A percentile compares a stretch with the other conserved stretches of the same genome.
Evolutionary conservation across 2,329 filamentous ascomycete species (phyloP).

Genomic region (Apiospora saccharicola): DNA sequence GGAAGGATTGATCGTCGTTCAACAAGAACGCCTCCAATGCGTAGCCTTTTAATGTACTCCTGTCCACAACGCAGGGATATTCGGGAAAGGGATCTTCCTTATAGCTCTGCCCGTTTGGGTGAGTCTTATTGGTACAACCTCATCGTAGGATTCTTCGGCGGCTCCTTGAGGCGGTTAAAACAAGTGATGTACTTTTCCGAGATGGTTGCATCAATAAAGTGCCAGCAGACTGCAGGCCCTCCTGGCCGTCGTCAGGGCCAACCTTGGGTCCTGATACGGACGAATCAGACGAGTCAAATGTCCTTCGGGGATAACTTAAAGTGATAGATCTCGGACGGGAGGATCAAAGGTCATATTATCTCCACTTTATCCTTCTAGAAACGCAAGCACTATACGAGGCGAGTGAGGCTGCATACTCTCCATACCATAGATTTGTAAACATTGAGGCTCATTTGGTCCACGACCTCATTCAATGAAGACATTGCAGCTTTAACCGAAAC

Average conservation of each 20-base stretch:
- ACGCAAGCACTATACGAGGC: neutral
- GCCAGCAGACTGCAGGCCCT: neutral
- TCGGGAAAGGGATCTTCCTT: neutral
- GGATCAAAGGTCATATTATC: slow-evolving; percentile 3
- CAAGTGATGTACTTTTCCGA: neutral
- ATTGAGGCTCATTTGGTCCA: neutral
- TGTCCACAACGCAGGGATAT: neutral
- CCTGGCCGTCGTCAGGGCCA: neutral
- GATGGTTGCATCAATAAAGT: slow-evolving; percentile 1
- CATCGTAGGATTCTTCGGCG: slow-evolving; percentile 1
- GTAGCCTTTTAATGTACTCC: neutral
- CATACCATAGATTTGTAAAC: neutral
- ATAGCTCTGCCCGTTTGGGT: neutral
- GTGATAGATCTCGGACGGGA: slow-evolving; percentile 19
- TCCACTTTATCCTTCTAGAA: slow-evolving; percentile 17
- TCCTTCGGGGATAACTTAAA: slow-evolving; percentile 3
- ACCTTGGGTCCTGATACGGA: neutral
- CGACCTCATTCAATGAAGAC: neutral
- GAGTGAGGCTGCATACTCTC: neutral
- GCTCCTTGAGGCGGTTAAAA: neutral
- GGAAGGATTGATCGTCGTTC: neutral
- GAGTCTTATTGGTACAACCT: slow-evolving; percentile 4
- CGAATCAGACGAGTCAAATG: slow-evolving; percentile 3
- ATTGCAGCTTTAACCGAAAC: neutral
- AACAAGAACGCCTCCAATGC: neutral